A percentile compares a stretch with the other conserved stretches of the same genome.
Evolutionary conservation across 2,329 filamentous ascomycete genomes (phyloP).

Genomic region (Sarocladium brachiariae): DNA sequence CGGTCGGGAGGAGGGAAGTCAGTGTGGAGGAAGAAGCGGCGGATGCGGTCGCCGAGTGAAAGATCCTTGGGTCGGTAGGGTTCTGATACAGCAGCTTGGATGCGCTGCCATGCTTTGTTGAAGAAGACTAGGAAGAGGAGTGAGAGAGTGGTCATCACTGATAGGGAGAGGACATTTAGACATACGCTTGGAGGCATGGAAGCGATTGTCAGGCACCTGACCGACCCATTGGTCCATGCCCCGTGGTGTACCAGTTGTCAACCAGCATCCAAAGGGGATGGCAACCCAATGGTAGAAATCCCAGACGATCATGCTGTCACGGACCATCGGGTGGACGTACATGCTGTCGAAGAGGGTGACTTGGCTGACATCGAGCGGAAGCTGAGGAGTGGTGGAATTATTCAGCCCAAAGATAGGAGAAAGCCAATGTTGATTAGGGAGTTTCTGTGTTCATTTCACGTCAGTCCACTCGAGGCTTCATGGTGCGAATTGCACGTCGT

Average conservation of each 20-base stretch:
- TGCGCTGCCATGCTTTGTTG: conserved; percentile 27
- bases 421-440: conserved; percentile 16
- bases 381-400: conserved; percentile 16
- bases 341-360: conserved; percentile 36
- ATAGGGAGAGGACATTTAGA: not conserved
- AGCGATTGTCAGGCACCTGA: conserved; percentile 20
- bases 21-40: conserved; percentile 26
- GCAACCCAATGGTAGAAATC: conserved; percentile 28
- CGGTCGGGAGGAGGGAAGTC: conserved; percentile 17
- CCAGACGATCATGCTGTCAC: conserved; percentile 29
- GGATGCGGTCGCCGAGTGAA: conserved; percentile 21
- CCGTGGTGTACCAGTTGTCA: conserved; percentile 15
- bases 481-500: not conserved
- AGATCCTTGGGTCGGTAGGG: conserved; percentile 23
- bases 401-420: conserved; percentile 14
- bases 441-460: not conserved
- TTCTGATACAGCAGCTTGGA: conserved; percentile 26
- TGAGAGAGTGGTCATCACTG: conserved; percentile 3
- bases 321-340: conserved; percentile 32
- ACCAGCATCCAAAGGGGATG: conserved; percentile 17
- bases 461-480: not conserved
- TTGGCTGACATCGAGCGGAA: conserved; percentile 25
- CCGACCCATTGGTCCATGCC: conserved; percentile 19
- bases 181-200: conserved; percentile 20
- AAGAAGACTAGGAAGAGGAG: conserved; percentile 21